Base-by-base conservation (phyloP, 2,329 filamentous ascomycete species). In the Orbilia quercus region DNA sequence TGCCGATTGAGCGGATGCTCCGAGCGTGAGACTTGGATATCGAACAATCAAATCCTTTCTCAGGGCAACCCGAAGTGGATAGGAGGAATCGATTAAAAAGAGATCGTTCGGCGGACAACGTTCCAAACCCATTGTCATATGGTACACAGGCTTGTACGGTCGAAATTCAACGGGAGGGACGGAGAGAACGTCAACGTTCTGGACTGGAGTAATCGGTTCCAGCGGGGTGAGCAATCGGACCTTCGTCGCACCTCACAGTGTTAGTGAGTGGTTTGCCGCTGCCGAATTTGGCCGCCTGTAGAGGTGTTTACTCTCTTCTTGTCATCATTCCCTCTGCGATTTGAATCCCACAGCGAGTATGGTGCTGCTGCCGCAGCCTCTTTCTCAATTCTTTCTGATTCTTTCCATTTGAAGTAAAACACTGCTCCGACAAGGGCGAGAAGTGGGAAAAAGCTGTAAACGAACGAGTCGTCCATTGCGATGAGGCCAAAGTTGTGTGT, bases 51-150 rank as follows among this genome's bases (percentile, higher is more conserved):
- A 38, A 1, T 74, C 47, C 31, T 75, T 75, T 20, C 77, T 74
- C 9, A 76, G 44, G 9, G 73, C 70, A 7, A 87, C 80, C 1
- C 84, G 81, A 6, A 80, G 76, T 5, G 81, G 78, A 77, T 87
- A 87, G 67, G 84, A 82, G 38, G 77, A 79, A 76, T 87, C 85
- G 16, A 87, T 81, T 11, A 82, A 80, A 74, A 87, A 84, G 12
- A 87, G 81, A 11, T 86, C 82, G 0, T 84, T 84, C 0, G 83
- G 82, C 12, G 36, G 38, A n/a, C 58, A 65, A 7, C 59, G 62
- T 22, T 75, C 62, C 45, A 74, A 44, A 20, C 84, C 84, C 84
- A 87, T 86, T 0, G 83, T 85, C 69, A 86, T 85, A 75, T 86
- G 80, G 75, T 85, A 86, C 1, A 81, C 81, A 0, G 83, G 82